Evolutionary conservation across 2,329 filamentous ascomycete genomes (phyloP).

Genomic region (Tolypocladium nubicola): DNA sequence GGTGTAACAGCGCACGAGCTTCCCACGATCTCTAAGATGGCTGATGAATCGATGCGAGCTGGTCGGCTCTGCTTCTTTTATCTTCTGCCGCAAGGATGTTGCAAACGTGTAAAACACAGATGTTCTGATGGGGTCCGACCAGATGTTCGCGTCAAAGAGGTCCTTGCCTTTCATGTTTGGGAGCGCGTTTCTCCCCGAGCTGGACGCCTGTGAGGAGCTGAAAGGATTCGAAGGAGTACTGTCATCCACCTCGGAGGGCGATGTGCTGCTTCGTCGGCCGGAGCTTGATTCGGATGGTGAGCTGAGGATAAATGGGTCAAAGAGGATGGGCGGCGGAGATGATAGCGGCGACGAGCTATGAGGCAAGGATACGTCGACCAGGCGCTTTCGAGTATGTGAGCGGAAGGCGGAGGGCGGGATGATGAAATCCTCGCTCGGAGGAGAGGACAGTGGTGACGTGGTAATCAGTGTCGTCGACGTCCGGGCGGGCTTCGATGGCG

Average conservation of each 20-base stretch:
- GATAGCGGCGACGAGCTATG: conserved; percentile 44
- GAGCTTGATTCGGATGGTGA: conserved; percentile 26
- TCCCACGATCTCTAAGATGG: conserved; percentile 54
- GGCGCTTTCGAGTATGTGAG: conserved; percentile 10
- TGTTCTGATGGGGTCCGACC: conserved; percentile 56
- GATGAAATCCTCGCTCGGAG: conserved; percentile 20
- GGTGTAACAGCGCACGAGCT: conserved; percentile 62
- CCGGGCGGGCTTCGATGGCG: conserved; percentile 2
- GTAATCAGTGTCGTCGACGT: conserved; percentile 10
- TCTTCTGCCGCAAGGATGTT: conserved; percentile 54
- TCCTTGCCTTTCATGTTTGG: conserved; percentile 61
- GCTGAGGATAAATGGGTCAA: conserved; percentile 36
- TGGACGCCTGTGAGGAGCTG: conserved; percentile 27
- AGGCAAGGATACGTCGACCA: conserved; percentile 11
- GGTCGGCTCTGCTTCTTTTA: conserved; percentile 52
- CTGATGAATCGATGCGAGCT: conserved; percentile 59
- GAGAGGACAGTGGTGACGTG: conserved; percentile 27
- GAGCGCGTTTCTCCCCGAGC: conserved; percentile 23
- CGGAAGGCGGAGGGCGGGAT: conserved; percentile 14
- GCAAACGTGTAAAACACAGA: conserved; percentile 65
- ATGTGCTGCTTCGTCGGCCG: conserved; percentile 24
- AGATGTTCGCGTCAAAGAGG: conserved; percentile 61
- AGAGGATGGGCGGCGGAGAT: conserved; percentile 41
- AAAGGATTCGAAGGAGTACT: conserved; percentile 27
- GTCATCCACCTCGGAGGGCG: conserved; percentile 34